phyloP scores from a whole-genome alignment of 257 asterid species.

The Solanum appendiculatum region DNA sequence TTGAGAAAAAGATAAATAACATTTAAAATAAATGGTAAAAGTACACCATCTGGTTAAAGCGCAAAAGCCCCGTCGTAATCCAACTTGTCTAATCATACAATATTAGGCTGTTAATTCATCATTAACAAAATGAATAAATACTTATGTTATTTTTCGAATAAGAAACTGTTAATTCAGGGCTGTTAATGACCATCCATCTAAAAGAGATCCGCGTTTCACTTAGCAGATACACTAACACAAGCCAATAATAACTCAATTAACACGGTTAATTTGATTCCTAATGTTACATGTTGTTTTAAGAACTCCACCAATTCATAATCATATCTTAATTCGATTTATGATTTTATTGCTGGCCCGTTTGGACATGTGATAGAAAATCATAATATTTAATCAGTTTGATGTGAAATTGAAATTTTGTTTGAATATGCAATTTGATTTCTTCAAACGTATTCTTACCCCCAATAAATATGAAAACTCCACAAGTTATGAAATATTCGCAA shows the following conservation, averaged over 20 bases:
- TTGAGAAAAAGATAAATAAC: too few species aligned
- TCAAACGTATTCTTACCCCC: not conserved
- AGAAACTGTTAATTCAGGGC: not conserved
- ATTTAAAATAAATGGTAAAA: not conserved
- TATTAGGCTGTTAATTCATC: not conserved
- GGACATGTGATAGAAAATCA: not conserved
- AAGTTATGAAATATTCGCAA: accelerated
- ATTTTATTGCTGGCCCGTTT: not conserved
- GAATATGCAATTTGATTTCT: not conserved
- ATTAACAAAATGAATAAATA: not conserved
- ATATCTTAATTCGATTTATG: not conserved
- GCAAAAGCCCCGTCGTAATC: not conserved
- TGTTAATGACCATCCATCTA: not conserved
- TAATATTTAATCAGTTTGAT: not conserved
- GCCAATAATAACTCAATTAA: not conserved
- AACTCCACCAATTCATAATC: not conserved
- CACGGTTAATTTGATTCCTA: not conserved
- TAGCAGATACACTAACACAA: not conserved
- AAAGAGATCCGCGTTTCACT: not conserved
- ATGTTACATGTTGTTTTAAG: not conserved
- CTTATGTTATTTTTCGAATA: not conserved
- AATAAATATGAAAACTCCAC: not conserved
- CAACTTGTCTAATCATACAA: not conserved
- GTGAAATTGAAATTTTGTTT: not conserved
- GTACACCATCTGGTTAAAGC: not conserved